Percentiles rank a stretch among this genome's conserved stretches.
phyloP scores from a whole-genome alignment of 2,329 filamentous ascomycete genomes.

The Talaromyces atroroseus region DNA sequence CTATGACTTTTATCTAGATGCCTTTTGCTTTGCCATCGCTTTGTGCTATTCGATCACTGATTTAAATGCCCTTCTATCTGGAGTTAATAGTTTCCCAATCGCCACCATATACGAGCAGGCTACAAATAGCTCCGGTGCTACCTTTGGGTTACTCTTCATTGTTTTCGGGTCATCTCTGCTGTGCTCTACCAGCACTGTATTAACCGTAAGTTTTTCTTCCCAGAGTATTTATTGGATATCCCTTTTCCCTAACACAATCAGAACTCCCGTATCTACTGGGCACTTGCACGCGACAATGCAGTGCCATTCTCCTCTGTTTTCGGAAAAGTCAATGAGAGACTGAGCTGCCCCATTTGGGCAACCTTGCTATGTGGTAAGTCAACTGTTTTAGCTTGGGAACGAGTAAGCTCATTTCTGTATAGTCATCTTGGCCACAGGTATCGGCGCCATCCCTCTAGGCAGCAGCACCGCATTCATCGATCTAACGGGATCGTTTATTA shows the following conservation, averaged over 20 bases:
- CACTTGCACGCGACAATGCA: slow-evolving; percentile 50
- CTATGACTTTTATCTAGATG: slow-evolving; percentile 24
- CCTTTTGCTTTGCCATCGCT: slow-evolving; percentile 44
- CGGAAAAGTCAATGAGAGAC: slow-evolving; percentile 41
- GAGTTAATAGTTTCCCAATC: slow-evolving; percentile 48
- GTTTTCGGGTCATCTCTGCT: slow-evolving; percentile 18
- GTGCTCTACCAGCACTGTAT: slow-evolving; percentile 29
- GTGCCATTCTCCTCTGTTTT: slow-evolving; percentile 48
- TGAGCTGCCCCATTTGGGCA: slow-evolving; percentile 48
- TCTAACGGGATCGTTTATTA: slow-evolving; percentile 27
- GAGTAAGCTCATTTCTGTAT: slow-evolving; percentile 21
- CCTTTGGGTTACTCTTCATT: slow-evolving; percentile 46
- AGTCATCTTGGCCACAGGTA: slow-evolving; percentile 28
- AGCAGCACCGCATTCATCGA: slow-evolving; percentile 62
- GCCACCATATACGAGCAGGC: slow-evolving; percentile 61
- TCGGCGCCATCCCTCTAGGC: slow-evolving; percentile 60
- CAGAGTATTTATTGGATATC: not conserved
- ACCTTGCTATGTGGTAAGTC: slow-evolving; percentile 30
- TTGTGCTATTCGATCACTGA: slow-evolving; percentile 51
- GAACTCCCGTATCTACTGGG: slow-evolving; percentile 42
- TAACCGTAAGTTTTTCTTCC: slow-evolving; percentile 30
- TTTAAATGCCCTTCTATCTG: slow-evolving; percentile 36
- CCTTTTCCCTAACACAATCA: not conserved
- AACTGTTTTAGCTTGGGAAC: not conserved
- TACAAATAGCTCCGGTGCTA: slow-evolving; percentile 43